Evolutionary conservation across 1,284 basidiomycete genomes (phyloP).

Genomic region (Trametes pubescens): DNA sequence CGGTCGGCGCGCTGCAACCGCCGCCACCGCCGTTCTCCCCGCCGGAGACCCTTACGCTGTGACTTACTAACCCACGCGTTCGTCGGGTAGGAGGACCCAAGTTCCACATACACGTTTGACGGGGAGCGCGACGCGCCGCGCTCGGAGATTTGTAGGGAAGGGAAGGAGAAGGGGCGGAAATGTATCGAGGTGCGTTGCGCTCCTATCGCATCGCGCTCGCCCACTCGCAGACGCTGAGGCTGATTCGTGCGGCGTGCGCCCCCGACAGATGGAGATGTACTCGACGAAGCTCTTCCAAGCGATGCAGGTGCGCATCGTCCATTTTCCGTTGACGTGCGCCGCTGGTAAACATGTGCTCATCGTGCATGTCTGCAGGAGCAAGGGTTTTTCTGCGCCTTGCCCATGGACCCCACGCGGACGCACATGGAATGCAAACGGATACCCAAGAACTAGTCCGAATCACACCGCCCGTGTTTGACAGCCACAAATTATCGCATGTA

Average conservation of each 20-base stretch:
- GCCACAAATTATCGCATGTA: conserved; percentile 11
- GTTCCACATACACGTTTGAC: conserved; percentile 65
- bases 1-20: conserved; percentile 2
- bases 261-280: conserved; percentile 67
- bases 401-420: conserved; percentile 75
- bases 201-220: conserved; percentile 8
- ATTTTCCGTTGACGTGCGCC: conserved; percentile 19
- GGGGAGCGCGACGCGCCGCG: conserved; percentile 63
- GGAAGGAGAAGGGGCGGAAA: conserved; percentile 53
- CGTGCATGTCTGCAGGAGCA: conserved; percentile 49
- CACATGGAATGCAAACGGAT: conserved; percentile 80
- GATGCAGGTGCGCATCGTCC: conserved; percentile 69
- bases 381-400: conserved; percentile 80
- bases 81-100: conserved; percentile 54
- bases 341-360: conserved; percentile 1
- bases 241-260: conserved; percentile 10
- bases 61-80: not conserved
- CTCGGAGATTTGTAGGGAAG: conserved; percentile 72
- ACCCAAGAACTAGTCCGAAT: conserved; percentile 49
- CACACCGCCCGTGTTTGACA: not conserved
- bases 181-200: conserved; percentile 66
- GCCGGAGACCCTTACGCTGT: not conserved
- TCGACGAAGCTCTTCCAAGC: conserved; percentile 75
- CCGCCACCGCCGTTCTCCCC: not conserved
- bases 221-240: not conserved